phyloP scores from a whole-genome alignment of 805 yeast genomes.

The Scheffersomyces ergatensis region DNA sequence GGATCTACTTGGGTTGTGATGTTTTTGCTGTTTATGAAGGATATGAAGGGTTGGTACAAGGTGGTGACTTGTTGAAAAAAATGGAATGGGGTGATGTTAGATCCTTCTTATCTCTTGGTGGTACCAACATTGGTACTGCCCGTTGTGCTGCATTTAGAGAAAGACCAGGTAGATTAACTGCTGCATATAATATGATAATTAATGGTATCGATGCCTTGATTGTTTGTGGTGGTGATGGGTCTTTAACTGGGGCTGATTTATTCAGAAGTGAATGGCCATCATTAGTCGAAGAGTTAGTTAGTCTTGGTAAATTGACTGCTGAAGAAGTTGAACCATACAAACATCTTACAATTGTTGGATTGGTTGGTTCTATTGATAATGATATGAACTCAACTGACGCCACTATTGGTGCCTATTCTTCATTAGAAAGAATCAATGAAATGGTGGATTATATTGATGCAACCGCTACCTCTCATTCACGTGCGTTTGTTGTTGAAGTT shows the following conservation, averaged over 20 bases:
- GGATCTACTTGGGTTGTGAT: slow-evolving; percentile 62
- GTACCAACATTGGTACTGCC: slow-evolving; percentile 79
- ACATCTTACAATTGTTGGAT: slow-evolving; percentile 67
- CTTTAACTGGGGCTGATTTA: slow-evolving; percentile 77
- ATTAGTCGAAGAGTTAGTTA: slow-evolving; percentile 55
- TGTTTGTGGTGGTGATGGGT: slow-evolving; percentile 85
- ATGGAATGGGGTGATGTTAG: slow-evolving; percentile 75
- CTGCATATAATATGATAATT: slow-evolving; percentile 62
- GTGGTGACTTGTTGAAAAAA: slow-evolving; percentile 58
- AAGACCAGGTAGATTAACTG: slow-evolving; percentile 61
- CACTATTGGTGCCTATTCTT: slow-evolving; percentile 79
- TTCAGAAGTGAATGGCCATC: slow-evolving; percentile 79
- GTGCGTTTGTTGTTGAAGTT: slow-evolving; percentile 83
- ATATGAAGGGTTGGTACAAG: slow-evolving; percentile 68
- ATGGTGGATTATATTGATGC: slow-evolving; percentile 81
- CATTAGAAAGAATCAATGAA: slow-evolving; percentile 70
- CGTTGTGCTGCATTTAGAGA: slow-evolving; percentile 67
- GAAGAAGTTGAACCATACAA: slow-evolving; percentile 47
- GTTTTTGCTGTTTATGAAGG: slow-evolving; percentile 73
- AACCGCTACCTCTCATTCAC: slow-evolving; percentile 77
- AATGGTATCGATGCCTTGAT: slow-evolving; percentile 76
- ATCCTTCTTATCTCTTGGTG: slow-evolving; percentile 69
- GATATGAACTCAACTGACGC: slow-evolving; percentile 86
- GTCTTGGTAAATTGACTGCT: slow-evolving; percentile 41
- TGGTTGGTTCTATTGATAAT: slow-evolving; percentile 81